phyloP scores from a whole-genome alignment of 2,329 filamentous ascomycete genomes.

The Epichloe sp. region DNA sequence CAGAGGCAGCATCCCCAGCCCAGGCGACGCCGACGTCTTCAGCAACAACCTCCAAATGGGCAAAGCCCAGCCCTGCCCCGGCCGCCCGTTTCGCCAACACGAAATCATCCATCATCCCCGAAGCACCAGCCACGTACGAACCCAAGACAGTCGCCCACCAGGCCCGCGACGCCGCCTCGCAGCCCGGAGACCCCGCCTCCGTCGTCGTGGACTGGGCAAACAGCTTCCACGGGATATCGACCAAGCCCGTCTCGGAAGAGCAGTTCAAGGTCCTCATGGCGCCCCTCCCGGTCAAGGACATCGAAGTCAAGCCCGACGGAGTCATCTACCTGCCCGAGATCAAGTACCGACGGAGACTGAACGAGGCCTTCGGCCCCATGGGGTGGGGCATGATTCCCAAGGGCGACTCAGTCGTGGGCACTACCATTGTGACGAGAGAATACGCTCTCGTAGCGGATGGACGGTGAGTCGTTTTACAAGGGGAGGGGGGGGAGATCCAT shows the following conservation, averaged over 20 bases:
- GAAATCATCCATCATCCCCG: neutral
- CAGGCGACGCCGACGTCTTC: neutral
- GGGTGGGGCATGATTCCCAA: slow-evolving; percentile 90
- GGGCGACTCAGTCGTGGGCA: slow-evolving; percentile 74
- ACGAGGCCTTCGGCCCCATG: slow-evolving; percentile 83
- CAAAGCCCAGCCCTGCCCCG: neutral
- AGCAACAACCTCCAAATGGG: neutral
- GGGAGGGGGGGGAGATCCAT: too few relatives aligned
- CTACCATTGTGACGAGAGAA: slow-evolving; percentile 71
- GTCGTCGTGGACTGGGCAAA: slow-evolving; percentile 57
- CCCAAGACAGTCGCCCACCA: slow-evolving; percentile 9
- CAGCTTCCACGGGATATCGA: slow-evolving; percentile 69
- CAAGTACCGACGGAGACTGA: slow-evolving; percentile 87
- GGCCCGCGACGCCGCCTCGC: slow-evolving; percentile 2
- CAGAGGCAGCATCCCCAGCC: slow-evolving; percentile 6
- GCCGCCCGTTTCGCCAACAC: neutral
- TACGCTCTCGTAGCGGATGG: slow-evolving; percentile 85
- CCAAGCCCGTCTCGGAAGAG: slow-evolving; percentile 56
- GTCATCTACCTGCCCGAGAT: slow-evolving; percentile 96
- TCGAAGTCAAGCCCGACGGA: slow-evolving; percentile 96
- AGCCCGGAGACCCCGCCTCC: neutral
- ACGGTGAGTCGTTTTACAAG: slow-evolving; percentile 41
- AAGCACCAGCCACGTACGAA: slow-evolving; percentile 6
- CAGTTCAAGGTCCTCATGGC: slow-evolving; percentile 54
- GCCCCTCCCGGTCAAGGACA: slow-evolving; percentile 56